These are phyloP conservation scores for Heracleum sosnowskyi DNA, from an alignment of 129 eudicot species.

Conservation along the genomic window DNA sequence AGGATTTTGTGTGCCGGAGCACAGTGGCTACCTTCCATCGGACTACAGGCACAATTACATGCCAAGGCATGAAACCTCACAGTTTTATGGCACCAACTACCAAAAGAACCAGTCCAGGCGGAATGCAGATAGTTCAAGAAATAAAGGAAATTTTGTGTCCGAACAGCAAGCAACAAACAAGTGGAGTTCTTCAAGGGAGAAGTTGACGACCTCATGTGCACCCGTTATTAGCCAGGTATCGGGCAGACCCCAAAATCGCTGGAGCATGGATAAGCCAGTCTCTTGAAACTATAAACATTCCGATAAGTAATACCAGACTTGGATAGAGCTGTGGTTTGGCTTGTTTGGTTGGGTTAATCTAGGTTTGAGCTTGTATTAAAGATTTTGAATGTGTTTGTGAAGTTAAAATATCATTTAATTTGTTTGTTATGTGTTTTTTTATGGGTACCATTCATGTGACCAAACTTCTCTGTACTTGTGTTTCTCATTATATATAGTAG, in stretches of 20 bases:
- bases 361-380: neutral
- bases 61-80: constrained; percentile 14
- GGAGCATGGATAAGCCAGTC: constrained; percentile 31
- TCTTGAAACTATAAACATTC: constrained; percentile 7
- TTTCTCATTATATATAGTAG: neutral
- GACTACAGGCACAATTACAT: neutral
- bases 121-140: constrained; percentile 23
- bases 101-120: constrained; percentile 10
- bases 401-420: neutral
- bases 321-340: neutral
- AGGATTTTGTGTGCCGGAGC: neutral
- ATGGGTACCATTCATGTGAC: neutral
- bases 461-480: neutral
- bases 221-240: constrained; percentile 15
- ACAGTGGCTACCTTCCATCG: neutral
- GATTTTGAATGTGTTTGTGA: constrained; percentile 10
- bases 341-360: neutral
- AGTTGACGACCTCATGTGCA: constrained; percentile 11
- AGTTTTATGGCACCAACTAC: constrained; percentile 16
- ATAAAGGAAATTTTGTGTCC: constrained; percentile 8
- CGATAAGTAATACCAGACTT: constrained; percentile 1
- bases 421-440: neutral
- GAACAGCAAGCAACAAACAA: neutral
- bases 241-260: constrained; percentile 15
- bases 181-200: constrained; percentile 13